A percentile compares a stretch with the other conserved stretches of the same genome.
Conservation (phyloP, 2,329 filamentous ascomycete genomes). For the Thelonectria olida region DNA sequence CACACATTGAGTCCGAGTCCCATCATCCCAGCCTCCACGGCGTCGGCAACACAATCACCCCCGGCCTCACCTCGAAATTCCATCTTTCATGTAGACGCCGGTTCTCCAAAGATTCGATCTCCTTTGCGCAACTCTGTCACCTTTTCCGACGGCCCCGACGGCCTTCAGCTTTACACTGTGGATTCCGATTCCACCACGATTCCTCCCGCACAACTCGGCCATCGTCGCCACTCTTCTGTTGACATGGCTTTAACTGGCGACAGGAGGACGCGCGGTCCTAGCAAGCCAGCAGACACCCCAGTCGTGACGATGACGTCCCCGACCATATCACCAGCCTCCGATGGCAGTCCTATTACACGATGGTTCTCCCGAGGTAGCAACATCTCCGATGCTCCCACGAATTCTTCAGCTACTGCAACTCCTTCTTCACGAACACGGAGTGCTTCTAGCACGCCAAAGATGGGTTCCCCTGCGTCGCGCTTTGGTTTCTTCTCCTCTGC, state of each 20-base stretch:
- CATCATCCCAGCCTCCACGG: not conserved
- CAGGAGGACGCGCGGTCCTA: slow-evolving; percentile 26
- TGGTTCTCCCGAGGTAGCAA: slow-evolving; percentile 37
- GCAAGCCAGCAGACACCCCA: slow-evolving; percentile 4
- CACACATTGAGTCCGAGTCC: slow-evolving; percentile 3
- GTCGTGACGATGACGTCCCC: not conserved
- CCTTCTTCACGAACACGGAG: slow-evolving; percentile 27
- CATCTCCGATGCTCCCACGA: slow-evolving; percentile 11
- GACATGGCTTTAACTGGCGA: slow-evolving; percentile 45
- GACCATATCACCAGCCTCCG: slow-evolving; percentile 24
- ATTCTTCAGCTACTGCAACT: slow-evolving; percentile 21
- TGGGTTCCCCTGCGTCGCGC: slow-evolving; percentile 46
- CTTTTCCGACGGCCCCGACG: slow-evolving; percentile 30
- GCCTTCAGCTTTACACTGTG: slow-evolving; percentile 23
- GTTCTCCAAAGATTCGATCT: slow-evolving; percentile 42
- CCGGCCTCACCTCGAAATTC: slow-evolving; percentile 34
- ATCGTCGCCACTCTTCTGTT: slow-evolving; percentile 41
- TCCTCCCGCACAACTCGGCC: slow-evolving; percentile 16
- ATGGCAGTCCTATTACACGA: slow-evolving; percentile 31
- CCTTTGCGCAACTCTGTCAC: slow-evolving; percentile 44
- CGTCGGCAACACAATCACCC: slow-evolving; percentile 22
- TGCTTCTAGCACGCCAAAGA: slow-evolving; percentile 46
- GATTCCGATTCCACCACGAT: slow-evolving; percentile 10
- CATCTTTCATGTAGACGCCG: slow-evolving; percentile 38
- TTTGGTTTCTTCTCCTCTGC: slow-evolving; percentile 58